These are phyloP conservation scores for Apiospora arundinis DNA, from an alignment of 2,329 filamentous ascomycete species.

Conservation along the genomic window DNA sequence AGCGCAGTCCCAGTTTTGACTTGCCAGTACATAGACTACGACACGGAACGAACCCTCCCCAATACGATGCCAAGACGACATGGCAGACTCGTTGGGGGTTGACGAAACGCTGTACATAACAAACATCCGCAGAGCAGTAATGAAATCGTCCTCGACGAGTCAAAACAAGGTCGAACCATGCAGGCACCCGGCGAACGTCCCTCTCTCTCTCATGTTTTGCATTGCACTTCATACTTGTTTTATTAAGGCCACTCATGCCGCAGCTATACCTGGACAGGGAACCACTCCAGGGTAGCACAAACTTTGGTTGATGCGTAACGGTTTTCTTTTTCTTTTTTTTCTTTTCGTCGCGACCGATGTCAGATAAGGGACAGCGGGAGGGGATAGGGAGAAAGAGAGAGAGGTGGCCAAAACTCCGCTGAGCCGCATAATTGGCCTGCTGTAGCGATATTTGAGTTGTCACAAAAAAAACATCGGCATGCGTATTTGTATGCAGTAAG, in stretches of 20 bases:
- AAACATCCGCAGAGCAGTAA: neutral
- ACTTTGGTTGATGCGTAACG: neutral
- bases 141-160: neutral
- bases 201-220: neutral
- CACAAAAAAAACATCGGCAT: neutral
- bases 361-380: neutral
- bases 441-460: neutral
- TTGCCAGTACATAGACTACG: neutral
- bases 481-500: neutral
- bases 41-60: conserved; percentile 1
- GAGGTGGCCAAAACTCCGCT: neutral
- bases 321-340: neutral
- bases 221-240: neutral
- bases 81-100: neutral
- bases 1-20: neutral
- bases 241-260: neutral
- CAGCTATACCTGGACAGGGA: conserved; percentile 5
- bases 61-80: neutral
- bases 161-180: neutral
- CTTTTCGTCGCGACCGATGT: neutral
- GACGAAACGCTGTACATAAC: neutral
- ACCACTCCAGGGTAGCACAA: neutral
- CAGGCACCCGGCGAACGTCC: neutral
- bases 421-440: neutral
- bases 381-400: too few relatives aligned